phyloP scores from a whole-genome alignment of 345 rosid genomes.

The Anastatica hierochuntica region DNA sequence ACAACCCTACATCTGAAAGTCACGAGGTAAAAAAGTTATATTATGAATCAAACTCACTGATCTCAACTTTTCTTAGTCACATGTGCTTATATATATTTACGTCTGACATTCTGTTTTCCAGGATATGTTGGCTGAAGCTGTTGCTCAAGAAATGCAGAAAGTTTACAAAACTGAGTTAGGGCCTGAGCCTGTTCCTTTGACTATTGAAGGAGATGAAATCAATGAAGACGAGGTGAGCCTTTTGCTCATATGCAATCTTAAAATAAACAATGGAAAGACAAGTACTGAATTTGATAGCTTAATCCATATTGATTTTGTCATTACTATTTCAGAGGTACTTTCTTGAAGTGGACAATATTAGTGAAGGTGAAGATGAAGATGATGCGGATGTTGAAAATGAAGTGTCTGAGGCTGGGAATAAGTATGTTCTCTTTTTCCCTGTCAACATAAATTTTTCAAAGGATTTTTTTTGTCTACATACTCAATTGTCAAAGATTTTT shows the following conservation, averaged over 20 bases:
- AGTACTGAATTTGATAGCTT: not conserved
- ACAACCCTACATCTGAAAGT: conserved; percentile 67
- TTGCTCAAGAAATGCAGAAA: conserved; percentile 95
- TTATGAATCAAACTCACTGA: not conserved
- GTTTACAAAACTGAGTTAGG: conserved; percentile 68
- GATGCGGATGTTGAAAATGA: conserved; percentile 32
- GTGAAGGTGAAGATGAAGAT: conserved; percentile 46
- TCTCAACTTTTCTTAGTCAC: not conserved
- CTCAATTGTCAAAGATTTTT: conserved; percentile 4
- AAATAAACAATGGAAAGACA: not conserved
- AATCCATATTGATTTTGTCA: not conserved
- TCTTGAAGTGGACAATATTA: conserved; percentile 55
- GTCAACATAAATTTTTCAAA: not conserved
- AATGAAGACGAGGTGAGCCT: conserved; percentile 63
- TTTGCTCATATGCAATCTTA: not conserved
- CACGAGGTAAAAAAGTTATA: conserved; percentile 51
- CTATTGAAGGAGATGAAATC: conserved; percentile 47
- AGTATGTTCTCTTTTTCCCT: conserved; percentile 23
- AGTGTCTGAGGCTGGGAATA: conserved; percentile 35
- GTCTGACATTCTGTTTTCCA: conserved; percentile 10
- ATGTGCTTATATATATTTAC: not conserved
- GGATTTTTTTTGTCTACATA: not conserved
- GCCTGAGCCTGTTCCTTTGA: conserved; percentile 83
- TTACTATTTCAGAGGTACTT: conserved; percentile 52
- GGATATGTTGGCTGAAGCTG: conserved; percentile 89